These are phyloP conservation scores for Nakazawaea holstii DNA, from an alignment of 805 yeast species.

Conservation along the genomic window DNA sequence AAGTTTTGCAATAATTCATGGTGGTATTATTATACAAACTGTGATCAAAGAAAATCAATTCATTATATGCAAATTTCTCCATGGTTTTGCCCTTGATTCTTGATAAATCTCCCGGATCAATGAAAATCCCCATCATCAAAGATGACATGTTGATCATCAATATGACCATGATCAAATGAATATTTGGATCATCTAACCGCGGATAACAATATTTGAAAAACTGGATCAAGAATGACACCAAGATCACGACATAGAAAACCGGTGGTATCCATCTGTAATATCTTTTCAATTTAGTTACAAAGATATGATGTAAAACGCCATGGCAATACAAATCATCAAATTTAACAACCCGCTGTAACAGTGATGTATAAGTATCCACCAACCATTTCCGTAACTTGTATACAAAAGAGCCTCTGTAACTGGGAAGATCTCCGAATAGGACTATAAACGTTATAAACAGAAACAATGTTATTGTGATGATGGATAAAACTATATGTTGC, in stretches of 20 bases:
- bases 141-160: conserved; percentile 27
- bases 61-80: conserved; percentile 29
- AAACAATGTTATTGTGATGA: conserved; percentile 10
- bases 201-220: conserved; percentile 21
- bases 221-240: conserved; percentile 14
- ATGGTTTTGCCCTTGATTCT: conserved; percentile 15
- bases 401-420: conserved; percentile 28
- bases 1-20: conserved; percentile 45
- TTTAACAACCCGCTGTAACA: not conserved
- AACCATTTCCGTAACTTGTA: conserved; percentile 17
- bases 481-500: not conserved
- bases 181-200: conserved; percentile 3
- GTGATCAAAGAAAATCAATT: conserved; percentile 34
- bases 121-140: conserved; percentile 32
- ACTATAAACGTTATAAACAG: conserved; percentile 23
- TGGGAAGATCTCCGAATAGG: conserved; percentile 46
- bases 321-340: conserved; percentile 21
- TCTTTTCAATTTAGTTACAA: not conserved
- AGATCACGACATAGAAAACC: not conserved
- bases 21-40: conserved; percentile 19
- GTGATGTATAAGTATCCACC: not conserved
- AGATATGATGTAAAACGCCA: conserved; percentile 25
- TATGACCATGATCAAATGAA: conserved; percentile 24
- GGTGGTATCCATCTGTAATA: conserved; percentile 9
- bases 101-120: conserved; percentile 36